Percentiles rank a stretch among this genome's conserved stretches.
These are phyloP conservation scores for Diaporthe sp. DNA, from an alignment of 2,329 filamentous ascomycete genomes.

Conservation along the genomic window DNA sequence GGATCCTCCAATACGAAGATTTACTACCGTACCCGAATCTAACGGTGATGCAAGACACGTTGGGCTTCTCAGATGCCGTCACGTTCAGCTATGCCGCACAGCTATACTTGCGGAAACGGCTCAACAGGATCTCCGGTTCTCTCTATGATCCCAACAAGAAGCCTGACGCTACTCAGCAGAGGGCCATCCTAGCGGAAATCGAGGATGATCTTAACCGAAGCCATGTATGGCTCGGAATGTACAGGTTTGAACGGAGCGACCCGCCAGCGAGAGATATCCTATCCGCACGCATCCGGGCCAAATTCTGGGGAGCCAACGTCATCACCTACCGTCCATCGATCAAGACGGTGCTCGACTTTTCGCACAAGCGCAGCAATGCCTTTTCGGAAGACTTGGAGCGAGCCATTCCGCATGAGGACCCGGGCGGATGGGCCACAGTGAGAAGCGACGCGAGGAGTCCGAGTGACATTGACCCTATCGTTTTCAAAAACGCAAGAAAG, in stretches of 20 bases:
- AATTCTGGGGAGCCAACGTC: constrained; percentile 93
- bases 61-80: constrained; percentile 58
- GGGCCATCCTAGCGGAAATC: constrained; percentile 52
- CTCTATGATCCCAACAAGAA: constrained; percentile 60
- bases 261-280: constrained; percentile 81
- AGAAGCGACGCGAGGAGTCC: constrained; percentile 49
- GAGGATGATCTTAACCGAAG: constrained; percentile 32
- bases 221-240: constrained; percentile 58
- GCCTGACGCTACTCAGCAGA: constrained; percentile 32
- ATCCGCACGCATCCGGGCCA: constrained; percentile 84
- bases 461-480: constrained; percentile 54
- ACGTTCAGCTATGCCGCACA: constrained; percentile 71
- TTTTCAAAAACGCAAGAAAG: constrained; percentile 65
- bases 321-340: constrained; percentile 88
- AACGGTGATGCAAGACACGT: constrained; percentile 52
- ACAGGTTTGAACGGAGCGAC: constrained; percentile 73
- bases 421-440: constrained; percentile 37
- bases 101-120: constrained; percentile 70
- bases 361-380: constrained; percentile 42
- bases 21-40: constrained; percentile 75
- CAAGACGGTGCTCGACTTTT: constrained; percentile 64
- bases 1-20: constrained; percentile 69
- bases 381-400: constrained; percentile 50
- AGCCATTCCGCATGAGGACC: constrained; percentile 34
- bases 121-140: constrained; percentile 71